phyloP scores from a whole-genome alignment of 805 yeast genomes.

The Ogataea ramenticola region DNA sequence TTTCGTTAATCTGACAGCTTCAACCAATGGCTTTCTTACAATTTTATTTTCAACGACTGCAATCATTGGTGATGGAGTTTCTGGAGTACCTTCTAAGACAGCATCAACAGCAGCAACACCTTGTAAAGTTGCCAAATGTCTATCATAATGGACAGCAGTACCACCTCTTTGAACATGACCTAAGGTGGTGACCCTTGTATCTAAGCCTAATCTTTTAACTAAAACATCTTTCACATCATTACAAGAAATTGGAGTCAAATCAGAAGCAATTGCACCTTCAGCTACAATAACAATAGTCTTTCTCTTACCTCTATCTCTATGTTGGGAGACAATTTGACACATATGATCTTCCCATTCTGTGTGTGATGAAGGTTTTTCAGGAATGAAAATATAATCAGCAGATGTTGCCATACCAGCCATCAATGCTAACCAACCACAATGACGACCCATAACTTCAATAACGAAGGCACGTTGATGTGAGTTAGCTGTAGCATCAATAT shows the following conservation, averaged over 20 bases:
- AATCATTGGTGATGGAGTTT: constrained; percentile 91
- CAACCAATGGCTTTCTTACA: constrained; percentile 77
- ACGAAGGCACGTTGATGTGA: constrained; percentile 98
- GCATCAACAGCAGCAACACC: constrained; percentile 98
- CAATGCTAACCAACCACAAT: constrained; percentile 97
- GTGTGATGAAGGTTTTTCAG: constrained; percentile 82
- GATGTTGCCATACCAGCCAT: constrained; percentile 97
- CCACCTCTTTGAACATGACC: constrained; percentile 99
- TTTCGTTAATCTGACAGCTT: constrained; percentile 82
- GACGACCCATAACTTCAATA: constrained; percentile 98
- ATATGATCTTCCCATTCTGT: constrained; percentile 76
- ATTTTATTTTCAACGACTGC: constrained; percentile 84
- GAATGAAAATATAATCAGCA: constrained; percentile 91
- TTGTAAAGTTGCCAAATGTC: constrained; percentile 87
- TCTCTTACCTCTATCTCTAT: constrained; percentile 82
- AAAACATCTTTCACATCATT: constrained; percentile 76
- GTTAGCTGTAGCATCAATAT: constrained; percentile 94
- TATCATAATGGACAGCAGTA: constrained; percentile 91
- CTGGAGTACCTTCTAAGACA: constrained; percentile 79
- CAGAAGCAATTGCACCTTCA: constrained; percentile 89
- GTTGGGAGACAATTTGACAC: constrained; percentile 66
- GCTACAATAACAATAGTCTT: constrained; percentile 96
- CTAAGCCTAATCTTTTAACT: constrained; percentile 71
- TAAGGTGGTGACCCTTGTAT: constrained; percentile 88
- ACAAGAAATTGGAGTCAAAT: constrained; percentile 74